phyloP scores from a whole-genome alignment of 352 stramenopile species.

The Phytophthora agathidicida region DNA sequence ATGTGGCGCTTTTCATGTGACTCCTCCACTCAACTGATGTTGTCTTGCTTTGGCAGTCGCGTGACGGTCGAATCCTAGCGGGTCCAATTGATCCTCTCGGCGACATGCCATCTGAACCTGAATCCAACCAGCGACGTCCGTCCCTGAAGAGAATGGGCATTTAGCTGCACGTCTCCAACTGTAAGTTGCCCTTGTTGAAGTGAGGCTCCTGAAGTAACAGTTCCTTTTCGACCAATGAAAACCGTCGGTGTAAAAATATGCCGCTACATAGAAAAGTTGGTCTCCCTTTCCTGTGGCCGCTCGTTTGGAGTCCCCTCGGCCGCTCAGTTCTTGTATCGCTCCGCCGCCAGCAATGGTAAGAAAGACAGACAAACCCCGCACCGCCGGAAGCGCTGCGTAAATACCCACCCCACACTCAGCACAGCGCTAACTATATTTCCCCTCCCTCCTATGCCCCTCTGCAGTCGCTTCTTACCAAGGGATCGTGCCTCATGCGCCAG shows the following conservation, averaged over 20 bases:
- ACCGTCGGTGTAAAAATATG: background rate
- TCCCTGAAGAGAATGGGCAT: conserved; percentile 68
- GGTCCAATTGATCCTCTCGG: conserved; percentile 71
- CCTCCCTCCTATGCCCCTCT: background rate
- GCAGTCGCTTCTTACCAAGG: conserved; percentile 73
- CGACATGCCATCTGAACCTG: conserved; percentile 37
- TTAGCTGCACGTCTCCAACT: no score
- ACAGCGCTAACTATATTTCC: conserved; percentile 1
- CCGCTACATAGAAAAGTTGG: conserved; percentile 20
- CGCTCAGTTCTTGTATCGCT: conserved; percentile 39
- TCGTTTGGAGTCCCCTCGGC: conserved; percentile 18
- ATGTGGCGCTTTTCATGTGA: no score
- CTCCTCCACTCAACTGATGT: no score
- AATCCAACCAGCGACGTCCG: conserved; percentile 62
- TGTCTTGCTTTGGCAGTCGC: conserved; percentile 38
- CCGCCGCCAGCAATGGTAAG: conserved; percentile 22
- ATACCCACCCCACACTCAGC: background rate
- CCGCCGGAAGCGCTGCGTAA: conserved; percentile 10
- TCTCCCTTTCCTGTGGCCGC: conserved; percentile 4
- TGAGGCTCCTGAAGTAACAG: conserved; percentile 18
- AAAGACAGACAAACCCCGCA: no score
- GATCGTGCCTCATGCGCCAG: conserved; percentile 55
- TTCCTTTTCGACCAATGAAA: conserved; percentile 23
- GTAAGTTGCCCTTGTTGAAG: no score
- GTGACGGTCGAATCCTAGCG: conserved; percentile 38